Evolutionary conservation across 208 protist species (phyloP), one percentile per base, ranked within the genome.

Genomic region (Acanthamoeba polyphaga): DNA sequence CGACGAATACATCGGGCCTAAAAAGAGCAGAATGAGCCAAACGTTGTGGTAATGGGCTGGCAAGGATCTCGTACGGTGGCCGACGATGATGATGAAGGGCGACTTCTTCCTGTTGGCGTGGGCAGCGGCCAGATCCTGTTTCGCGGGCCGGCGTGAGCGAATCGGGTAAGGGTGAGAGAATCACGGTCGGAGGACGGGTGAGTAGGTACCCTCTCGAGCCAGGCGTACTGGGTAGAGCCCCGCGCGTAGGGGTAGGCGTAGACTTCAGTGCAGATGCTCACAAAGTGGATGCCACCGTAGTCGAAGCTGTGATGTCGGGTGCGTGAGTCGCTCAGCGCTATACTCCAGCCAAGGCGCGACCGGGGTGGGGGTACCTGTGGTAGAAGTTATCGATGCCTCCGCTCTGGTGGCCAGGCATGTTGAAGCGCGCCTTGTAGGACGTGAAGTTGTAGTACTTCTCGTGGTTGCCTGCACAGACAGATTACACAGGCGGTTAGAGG

Each of bases 61-160:
- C 46, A 12, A 1, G 46, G 46, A 13, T 51, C 13, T 51, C 49
- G 62, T 60, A 76, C 93, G 76, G 82, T 95, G 93, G 93, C 58
- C 76, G 8, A 95, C 49, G 24, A 95, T 51, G 66, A 95, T 90
- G 82, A 95, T 78, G 58, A 60, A 95, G 43, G 93, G 93, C 34
- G 64, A 55, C 38, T 76, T 62, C 74, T 51, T 55, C 24, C 93
- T 90, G 32, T 88, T 91, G 34, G 72, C 78, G 55, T 91, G 68
- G 82, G 82, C 93, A 3, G 32, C 49, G 22, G 29, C 43, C 51
- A 95, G 58, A 38, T 95, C 93, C 82, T 95, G 76, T 43, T 15
- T 29, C 13, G 32, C 15, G 38, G 15, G 70, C n/a, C 70, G 24
- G 22, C 32, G 72, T 43, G 15, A n/a, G 60, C 60, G 8, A 24